A percentile compares a stretch with the other conserved stretches of the same genome.
These are phyloP conservation scores for Quercus tomentella DNA, from an alignment of 331 rosid species.

Conservation along the genomic window DNA sequence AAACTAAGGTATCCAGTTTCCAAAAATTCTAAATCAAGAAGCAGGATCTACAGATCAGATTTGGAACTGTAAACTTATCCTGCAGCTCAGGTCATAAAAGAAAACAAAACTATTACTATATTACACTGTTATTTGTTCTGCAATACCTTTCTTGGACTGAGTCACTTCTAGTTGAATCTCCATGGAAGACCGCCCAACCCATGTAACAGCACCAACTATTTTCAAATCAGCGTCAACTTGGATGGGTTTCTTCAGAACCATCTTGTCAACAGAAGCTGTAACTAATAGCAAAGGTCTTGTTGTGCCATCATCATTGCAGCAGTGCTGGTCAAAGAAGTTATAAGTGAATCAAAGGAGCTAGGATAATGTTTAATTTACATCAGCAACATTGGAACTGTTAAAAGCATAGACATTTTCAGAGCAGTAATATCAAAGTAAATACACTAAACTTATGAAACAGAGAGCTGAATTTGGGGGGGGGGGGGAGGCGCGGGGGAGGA, in stretches of 20 bases:
- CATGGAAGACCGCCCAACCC: conserved; percentile 96
- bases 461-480: too few relatives aligned
- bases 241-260: conserved; percentile 74
- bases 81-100: background rate
- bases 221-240: conserved; percentile 57
- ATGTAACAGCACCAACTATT: conserved; percentile 78
- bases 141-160: conserved; percentile 27
- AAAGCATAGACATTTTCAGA: background rate
- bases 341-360: background rate
- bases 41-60: background rate
- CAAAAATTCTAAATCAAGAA: background rate
- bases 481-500: rapidly evolving
- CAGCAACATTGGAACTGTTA: background rate
- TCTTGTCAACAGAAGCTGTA: conserved; percentile 94
- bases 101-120: background rate
- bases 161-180: conserved; percentile 75
- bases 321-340: conserved; percentile 48
- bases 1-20: too few relatives aligned
- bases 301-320: conserved; percentile 64
- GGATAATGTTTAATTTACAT: background rate
- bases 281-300: conserved; percentile 69
- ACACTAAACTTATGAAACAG: background rate
- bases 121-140: background rate
- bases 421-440: background rate
- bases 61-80: background rate